Evolutionary conservation across 1,284 basidiomycete species (phyloP), one percentile per base, ranked within the genome.

Genomic region (Tetrapyrgos nigripes): DNA sequence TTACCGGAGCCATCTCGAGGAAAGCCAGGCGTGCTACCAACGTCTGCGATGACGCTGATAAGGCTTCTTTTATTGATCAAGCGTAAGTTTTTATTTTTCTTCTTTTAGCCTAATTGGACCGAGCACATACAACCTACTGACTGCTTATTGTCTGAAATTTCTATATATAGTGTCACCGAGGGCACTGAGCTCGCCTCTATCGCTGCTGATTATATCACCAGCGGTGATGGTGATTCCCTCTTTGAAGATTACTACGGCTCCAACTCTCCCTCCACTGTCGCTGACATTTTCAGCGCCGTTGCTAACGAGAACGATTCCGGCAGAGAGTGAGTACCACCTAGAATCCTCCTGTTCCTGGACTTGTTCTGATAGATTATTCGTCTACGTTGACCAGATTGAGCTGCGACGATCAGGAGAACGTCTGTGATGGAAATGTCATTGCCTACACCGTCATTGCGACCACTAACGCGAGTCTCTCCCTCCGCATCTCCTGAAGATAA

Each of bases 51-150:
- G 70, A 57, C 31, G 11, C 72, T 13, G 69, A 67, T 13, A 62
- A 58, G 46, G 70, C 65, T 49, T 60, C 69, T 1, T 77, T 77
- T 67, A 77, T 78, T 47, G 65, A 72, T 52, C 61, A 11, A 5
- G 37, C 37, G 37, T 40, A 40, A 40, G 37, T 40, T 8, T 33
- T 8, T 33, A 8, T 8, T 33, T 33, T 33, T 8, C 31, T 8
- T 33, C 14, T 33, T 33, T 33, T 14, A 33, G 31, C 14, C 9
- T 8, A 33, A 33, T 33, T 33, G 31, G 14, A 14, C n/a, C n/a
- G n/a, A n/a, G n/a, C n/a, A n/a, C n/a, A n/a, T n/a, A n/a, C n/a
- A n/a, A n/a, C n/a, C n/a, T n/a, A 33, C 31, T 33, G 8, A 14
- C 8, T 33, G 31, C 31, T 14, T 33, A 8, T 33, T 33, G 31